Evolutionary conservation across 2,329 filamentous ascomycete species (phyloP).

Genomic region (Pseudogymnoascus sp.): DNA sequence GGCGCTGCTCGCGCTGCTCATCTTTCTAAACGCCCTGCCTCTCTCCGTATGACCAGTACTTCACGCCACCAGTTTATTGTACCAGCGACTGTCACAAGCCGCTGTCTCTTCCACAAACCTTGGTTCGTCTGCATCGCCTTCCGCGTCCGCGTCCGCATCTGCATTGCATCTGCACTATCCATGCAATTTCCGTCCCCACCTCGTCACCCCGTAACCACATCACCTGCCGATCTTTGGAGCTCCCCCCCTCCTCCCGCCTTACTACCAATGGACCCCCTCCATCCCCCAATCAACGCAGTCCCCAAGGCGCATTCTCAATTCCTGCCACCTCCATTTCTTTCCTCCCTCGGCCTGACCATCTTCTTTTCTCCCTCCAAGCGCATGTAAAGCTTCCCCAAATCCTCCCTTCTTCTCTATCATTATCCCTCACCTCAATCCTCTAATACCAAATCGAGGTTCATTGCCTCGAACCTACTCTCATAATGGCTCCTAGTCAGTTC

Average conservation of each 20-base stretch:
- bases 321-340: not conserved
- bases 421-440: not conserved
- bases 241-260: not conserved
- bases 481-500: conserved; percentile 27
- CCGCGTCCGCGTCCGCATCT: not conserved
- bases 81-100: not conserved
- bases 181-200: not conserved
- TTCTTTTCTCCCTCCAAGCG: not conserved
- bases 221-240: not conserved
- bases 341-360: not conserved
- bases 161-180: not conserved
- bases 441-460: not conserved
- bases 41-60: not conserved
- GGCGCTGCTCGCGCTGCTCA: not conserved
- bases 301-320: not conserved
- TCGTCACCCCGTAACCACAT: not conserved
- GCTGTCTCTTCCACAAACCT: not conserved
- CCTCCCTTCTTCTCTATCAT: not conserved
- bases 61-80: not conserved
- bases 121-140: not conserved
- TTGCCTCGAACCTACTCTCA: conserved; percentile 8
- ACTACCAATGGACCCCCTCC: not conserved
- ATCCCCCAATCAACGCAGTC: not conserved
- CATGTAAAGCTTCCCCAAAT: not conserved
- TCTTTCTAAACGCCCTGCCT: not conserved